phyloP scores from a whole-genome alignment of 768 basidiomycete genomes.

The Russula lepida region DNA sequence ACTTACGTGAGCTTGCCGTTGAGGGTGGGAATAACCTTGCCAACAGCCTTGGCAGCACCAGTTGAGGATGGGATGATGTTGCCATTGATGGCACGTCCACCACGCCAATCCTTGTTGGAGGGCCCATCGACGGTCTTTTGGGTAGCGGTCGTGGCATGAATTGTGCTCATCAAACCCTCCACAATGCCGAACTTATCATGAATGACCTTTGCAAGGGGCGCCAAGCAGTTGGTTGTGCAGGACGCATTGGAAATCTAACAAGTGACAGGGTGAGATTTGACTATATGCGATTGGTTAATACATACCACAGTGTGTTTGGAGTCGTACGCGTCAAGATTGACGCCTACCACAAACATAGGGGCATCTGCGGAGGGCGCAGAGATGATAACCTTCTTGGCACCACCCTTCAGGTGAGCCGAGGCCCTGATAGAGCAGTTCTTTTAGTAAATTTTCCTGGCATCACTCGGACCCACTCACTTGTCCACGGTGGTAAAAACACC shows the following conservation, averaged over 20 bases:
- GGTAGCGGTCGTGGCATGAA: conserved; percentile 94
- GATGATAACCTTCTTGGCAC: conserved; percentile 99
- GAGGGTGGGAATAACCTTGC: conserved; percentile 92
- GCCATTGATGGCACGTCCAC: conserved; percentile 89
- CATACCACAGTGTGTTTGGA: conserved; percentile 76
- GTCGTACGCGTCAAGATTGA: conserved; percentile 92
- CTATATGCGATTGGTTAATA: conserved; percentile 22
- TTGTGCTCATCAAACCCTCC: conserved; percentile 98
- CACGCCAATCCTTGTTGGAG: conserved; percentile 95
- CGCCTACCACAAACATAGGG: conserved; percentile 91
- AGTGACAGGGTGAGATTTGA: background rate
- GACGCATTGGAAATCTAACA: conserved; percentile 91
- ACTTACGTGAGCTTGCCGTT: conserved; percentile 96
- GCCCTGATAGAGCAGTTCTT: conserved; percentile 43
- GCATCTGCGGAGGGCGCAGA: conserved; percentile 97
- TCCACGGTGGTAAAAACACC: conserved; percentile 97
- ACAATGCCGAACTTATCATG: conserved; percentile 94
- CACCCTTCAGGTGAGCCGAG: conserved; percentile 88
- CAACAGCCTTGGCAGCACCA: conserved; percentile 98
- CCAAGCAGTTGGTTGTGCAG: conserved; percentile 99
- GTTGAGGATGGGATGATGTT: conserved; percentile 99
- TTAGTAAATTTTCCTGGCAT: background rate
- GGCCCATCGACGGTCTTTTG: conserved; percentile 95
- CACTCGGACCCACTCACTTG: conserved; percentile 43
- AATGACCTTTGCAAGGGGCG: conserved; percentile 97